Base-by-base conservation (phyloP, 805 yeast genomes). In the Dipodascopsis uninucleata region DNA sequence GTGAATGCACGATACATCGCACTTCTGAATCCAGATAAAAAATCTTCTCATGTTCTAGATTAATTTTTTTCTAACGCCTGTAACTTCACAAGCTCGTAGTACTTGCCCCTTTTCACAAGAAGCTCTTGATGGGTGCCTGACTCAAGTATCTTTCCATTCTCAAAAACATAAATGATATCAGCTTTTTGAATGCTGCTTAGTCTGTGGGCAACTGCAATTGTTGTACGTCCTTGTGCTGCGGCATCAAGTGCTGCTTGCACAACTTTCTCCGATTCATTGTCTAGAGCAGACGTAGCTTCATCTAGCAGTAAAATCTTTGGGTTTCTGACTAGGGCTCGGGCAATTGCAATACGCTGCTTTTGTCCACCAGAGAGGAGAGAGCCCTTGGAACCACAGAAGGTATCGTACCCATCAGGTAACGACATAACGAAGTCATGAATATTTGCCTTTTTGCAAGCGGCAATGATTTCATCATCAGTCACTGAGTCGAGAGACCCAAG, bases 141-240 rank as follows among this genome's bases (percentile, higher is more conserved):
- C 60, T 85, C 95, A 2, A 70, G 64, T 37, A 85, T 76, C 37
- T 64, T 64, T 16, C 95, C 95, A 39, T 71, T 65, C 39, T 75
- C 74, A 47, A 86, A 66, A 45, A 82, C 77, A 42, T 75, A 74
- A 26, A 85, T 81, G 41, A 70, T 69, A 43, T 78, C 75, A 0
- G 94, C 80, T 49, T 75, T 72, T 47, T 72, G 70, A 49, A 83
- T 82, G 0, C 89, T 81, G 47, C 78, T 77, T 66, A 86, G 71
- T 54, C 95, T 71, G 66, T 86, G 95, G 4, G 95, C 95, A 63
- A 86, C 84, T 55, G 94, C 86, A 55, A 86, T 69, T 29, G 87
- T 81, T 3, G 95, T 85, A 58, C 95, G 81, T 31, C 81, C 73
- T 34, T 68, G 56, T 52, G 87, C 85, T 50, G 85, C 90, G 14